phyloP scores from a whole-genome alignment of 345 rosid genomes.

The Trapa incisa region DNA sequence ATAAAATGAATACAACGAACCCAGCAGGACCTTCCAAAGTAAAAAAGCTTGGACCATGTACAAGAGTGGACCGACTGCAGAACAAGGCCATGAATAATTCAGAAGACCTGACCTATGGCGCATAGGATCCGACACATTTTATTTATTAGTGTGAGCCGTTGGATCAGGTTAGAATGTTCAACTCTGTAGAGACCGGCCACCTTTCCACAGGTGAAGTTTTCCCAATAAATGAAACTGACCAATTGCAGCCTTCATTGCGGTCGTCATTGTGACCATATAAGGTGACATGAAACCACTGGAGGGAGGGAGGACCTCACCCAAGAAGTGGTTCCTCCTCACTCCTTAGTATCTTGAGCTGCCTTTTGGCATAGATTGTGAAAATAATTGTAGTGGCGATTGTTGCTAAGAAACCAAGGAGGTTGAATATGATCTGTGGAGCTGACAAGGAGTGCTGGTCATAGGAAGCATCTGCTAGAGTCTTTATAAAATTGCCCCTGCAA shows the following conservation, averaged over 20 bases:
- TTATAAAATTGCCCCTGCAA: conserved; percentile 72
- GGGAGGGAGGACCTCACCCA: conserved; percentile 13
- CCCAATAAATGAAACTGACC: conserved; percentile 10
- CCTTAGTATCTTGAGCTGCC: conserved; percentile 54
- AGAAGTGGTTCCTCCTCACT: conserved; percentile 37
- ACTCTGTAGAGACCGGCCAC: background rate
- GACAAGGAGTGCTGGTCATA: conserved; percentile 43
- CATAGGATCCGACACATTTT: background rate
- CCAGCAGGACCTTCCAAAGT: background rate
- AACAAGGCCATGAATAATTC: background rate
- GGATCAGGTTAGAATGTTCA: background rate
- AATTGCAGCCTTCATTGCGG: background rate
- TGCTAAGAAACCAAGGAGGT: conserved; percentile 55
- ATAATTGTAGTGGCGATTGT: conserved; percentile 61
- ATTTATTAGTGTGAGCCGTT: too few species aligned
- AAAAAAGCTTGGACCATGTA: background rate
- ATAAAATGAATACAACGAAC: background rate
- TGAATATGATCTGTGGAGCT: conserved; percentile 61
- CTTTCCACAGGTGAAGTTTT: conserved; percentile 1
- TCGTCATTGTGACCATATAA: background rate
- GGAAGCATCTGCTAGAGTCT: conserved; percentile 89
- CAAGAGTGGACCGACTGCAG: background rate
- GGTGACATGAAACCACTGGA: background rate
- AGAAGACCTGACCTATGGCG: background rate
- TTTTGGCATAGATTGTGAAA: conserved; percentile 69